phyloP scores from a whole-genome alignment of 179 eudicot genomes.

The Beta lomatogona region DNA sequence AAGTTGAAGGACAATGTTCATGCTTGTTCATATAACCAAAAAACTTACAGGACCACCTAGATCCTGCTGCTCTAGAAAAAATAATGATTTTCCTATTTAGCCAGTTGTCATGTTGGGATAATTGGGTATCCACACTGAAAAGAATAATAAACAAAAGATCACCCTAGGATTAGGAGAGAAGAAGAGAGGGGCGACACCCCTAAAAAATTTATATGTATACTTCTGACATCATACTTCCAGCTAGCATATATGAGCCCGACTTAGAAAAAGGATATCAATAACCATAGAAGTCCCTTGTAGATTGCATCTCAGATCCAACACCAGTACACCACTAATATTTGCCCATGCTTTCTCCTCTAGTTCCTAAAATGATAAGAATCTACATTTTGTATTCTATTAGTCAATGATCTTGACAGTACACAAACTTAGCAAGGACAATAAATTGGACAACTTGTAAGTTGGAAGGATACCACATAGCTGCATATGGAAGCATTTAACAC shows the following conservation, averaged over 20 bases:
- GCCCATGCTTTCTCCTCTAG: neutral
- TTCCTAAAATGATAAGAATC: conserved; percentile 1
- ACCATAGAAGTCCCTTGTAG: neutral
- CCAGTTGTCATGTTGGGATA: neutral
- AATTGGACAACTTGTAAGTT: neutral
- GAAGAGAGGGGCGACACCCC: neutral
- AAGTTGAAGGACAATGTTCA: neutral
- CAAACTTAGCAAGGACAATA: neutral
- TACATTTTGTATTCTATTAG: neutral
- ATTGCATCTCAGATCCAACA: neutral
- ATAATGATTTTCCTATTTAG: neutral
- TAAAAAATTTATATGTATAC: neutral
- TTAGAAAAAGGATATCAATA: neutral
- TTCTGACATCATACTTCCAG: neutral
- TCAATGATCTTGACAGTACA: neutral
- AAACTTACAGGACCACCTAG: neutral
- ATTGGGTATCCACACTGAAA: neutral
- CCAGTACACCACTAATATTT: neutral
- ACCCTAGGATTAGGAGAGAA: neutral
- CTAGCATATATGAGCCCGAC: too few species aligned
- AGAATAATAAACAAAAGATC: neutral
- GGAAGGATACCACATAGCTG: neutral
- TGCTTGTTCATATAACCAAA: neutral
- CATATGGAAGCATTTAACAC: neutral
- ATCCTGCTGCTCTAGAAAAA: neutral